phyloP scores from a whole-genome alignment of 2,329 filamentous ascomycete species.

The Penicillium sp. region DNA sequence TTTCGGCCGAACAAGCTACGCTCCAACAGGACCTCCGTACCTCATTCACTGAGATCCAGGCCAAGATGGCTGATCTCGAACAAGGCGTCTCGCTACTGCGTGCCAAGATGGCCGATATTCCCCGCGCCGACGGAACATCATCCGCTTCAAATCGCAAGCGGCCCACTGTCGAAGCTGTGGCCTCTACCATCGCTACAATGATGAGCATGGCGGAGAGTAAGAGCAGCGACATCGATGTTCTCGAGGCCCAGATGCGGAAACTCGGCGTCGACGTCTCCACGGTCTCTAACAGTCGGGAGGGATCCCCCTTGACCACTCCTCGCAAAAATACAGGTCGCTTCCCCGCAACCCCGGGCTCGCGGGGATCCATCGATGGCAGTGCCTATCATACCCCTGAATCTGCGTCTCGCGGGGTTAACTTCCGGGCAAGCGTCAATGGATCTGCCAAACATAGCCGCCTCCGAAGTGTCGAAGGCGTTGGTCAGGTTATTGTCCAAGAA shows the following conservation, averaged over 20 bases:
- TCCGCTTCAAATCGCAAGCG: constrained; percentile 46
- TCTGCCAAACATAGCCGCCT: constrained; percentile 38
- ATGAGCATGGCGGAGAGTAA: constrained; percentile 89
- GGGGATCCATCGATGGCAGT: constrained; percentile 40
- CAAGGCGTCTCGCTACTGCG: constrained; percentile 78
- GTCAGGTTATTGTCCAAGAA: constrained; percentile 28
- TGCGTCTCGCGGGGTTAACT: constrained; percentile 34
- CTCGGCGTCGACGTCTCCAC: constrained; percentile 56
- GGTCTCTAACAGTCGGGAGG: constrained; percentile 37
- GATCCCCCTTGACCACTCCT: constrained; percentile 43
- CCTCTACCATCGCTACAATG: constrained; percentile 90
- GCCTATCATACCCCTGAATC: constrained; percentile 50
- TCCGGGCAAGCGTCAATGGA: constrained; percentile 41
- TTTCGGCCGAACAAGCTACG: constrained; percentile 81
- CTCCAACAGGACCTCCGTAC: constrained; percentile 83
- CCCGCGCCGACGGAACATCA: constrained; percentile 56
- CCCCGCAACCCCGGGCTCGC: constrained; percentile 45
- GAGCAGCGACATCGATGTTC: constrained; percentile 85
- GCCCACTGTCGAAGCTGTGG: constrained; percentile 89
- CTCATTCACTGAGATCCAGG: constrained; percentile 74
- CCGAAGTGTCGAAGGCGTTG: constrained; percentile 34
- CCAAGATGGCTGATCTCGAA: constrained; percentile 76
- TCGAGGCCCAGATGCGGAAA: constrained; percentile 84
- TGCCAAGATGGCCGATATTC: constrained; percentile 69
- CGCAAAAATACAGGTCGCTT: constrained; percentile 37